phyloP scores from a whole-genome alignment of 2,329 filamentous ascomycete species.

The Stachybotrys echinatus region DNA sequence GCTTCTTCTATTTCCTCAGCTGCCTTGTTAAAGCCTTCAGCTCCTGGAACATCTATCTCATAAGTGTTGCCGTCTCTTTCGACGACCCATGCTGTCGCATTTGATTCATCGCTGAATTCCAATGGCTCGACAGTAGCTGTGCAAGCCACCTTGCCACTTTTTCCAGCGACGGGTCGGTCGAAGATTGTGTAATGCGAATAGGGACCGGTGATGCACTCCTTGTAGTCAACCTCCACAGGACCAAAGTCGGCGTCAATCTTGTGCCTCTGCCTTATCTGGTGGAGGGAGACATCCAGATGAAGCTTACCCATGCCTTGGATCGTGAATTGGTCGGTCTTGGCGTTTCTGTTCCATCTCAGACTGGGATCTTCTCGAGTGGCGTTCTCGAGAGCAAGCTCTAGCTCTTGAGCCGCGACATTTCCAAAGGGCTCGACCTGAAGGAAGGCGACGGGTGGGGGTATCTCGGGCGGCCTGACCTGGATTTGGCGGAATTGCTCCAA shows the following conservation, averaged over 20 bases:
- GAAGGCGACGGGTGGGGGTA: slow-evolving; percentile 93
- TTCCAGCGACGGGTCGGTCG: slow-evolving; percentile 76
- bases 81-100: slow-evolving; percentile 33
- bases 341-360: slow-evolving; percentile 75
- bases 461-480: slow-evolving; percentile 80
- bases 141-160: slow-evolving; percentile 72
- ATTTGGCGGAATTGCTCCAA: slow-evolving; percentile 65
- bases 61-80: slow-evolving; percentile 67
- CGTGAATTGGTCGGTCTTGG: slow-evolving; percentile 89
- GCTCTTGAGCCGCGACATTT: slow-evolving; percentile 70
- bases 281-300: slow-evolving; percentile 87
- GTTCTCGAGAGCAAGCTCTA: slow-evolving; percentile 70
- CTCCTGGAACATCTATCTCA: slow-evolving; percentile 49
- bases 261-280: slow-evolving; percentile 82
- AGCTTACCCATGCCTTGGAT: slow-evolving; percentile 95
- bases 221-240: slow-evolving; percentile 90
- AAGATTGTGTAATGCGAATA: slow-evolving; percentile 61
- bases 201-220: slow-evolving; percentile 65
- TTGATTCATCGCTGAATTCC: slow-evolving; percentile 31
- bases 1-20: slow-evolving; percentile 45
- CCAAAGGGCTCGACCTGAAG: slow-evolving; percentile 83
- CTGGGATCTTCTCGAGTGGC: slow-evolving; percentile 90
- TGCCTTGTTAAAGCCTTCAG: slow-evolving; percentile 38
- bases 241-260: slow-evolving; percentile 85
- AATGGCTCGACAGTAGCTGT: slow-evolving; percentile 62